Percentiles rank a stretch among this genome's conserved stretches.
Conservation (phyloP, 805 yeast species). For the Teunomyces stri region DNA sequence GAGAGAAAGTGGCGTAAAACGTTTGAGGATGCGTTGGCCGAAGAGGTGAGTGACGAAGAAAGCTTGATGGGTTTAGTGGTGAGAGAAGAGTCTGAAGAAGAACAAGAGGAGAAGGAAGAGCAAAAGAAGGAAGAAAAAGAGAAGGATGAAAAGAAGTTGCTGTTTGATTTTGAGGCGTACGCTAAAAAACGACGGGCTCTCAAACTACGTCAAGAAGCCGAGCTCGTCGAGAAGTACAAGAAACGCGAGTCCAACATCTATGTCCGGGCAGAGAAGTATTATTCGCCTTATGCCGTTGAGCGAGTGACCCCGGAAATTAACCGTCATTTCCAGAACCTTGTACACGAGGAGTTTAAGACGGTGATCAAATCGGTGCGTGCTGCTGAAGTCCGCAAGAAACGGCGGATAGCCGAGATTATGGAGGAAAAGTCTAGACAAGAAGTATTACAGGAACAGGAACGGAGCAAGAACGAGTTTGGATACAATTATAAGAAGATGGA, state of each 20-base stretch:
- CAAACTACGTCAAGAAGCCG: conserved; percentile 8
- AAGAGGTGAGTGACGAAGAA: conserved; percentile 11
- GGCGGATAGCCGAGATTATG: conserved; percentile 13
- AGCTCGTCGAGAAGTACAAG: conserved; percentile 15
- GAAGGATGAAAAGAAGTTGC: conserved; percentile 5
- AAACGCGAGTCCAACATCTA: conserved; percentile 28
- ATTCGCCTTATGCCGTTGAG: conserved; percentile 34
- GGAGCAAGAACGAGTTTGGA: conserved; percentile 30
- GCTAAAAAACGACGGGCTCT: conserved; percentile 43
- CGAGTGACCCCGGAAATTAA: conserved; percentile 21
- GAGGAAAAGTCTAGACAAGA: conserved; percentile 18
- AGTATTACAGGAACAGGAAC: conserved; percentile 31
- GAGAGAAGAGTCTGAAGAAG: conserved; percentile 2
- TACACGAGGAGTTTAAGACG: conserved; percentile 28
- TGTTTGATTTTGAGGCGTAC: conserved; percentile 57
- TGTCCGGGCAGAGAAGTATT: conserved; percentile 37
- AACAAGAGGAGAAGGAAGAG: neutral
- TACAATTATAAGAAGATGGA: conserved; percentile 19
- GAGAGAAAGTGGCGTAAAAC: conserved; percentile 26
- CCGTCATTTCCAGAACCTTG: conserved; percentile 17
- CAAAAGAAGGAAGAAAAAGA: neutral
- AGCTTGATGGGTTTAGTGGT: neutral
- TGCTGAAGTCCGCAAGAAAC: conserved; percentile 18
- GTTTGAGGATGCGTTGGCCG: conserved; percentile 26
- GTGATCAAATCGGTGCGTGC: conserved; percentile 32